These are phyloP conservation scores for Limonium bicolor DNA, from an alignment of 148 eudicot genomes.

Conservation along the genomic window DNA sequence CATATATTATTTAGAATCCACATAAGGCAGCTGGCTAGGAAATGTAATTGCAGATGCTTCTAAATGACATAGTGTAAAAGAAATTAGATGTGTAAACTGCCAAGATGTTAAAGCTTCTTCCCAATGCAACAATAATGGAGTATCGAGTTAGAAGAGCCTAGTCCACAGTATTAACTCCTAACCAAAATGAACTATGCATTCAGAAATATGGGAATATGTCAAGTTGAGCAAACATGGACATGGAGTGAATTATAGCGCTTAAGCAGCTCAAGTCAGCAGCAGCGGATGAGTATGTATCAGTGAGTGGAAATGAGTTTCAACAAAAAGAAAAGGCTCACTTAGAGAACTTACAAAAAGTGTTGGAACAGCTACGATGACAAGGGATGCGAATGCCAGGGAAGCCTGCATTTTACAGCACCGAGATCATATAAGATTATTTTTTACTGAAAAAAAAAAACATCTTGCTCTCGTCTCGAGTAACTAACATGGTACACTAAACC, in stretches of 20 bases:
- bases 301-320: neutral
- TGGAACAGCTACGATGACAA: conserved; percentile 69
- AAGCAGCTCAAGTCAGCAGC: too few relatives aligned
- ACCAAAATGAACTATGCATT: too few relatives aligned
- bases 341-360: conserved; percentile 44
- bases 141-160: too few relatives aligned
- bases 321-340: neutral
- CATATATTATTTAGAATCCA: neutral
- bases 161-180: too few relatives aligned
- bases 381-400: conserved; percentile 45
- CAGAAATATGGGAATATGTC: too few relatives aligned
- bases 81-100: neutral
- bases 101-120: too few relatives aligned
- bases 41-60: neutral
- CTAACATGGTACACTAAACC: neutral
- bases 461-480: too few relatives aligned
- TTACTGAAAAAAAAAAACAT: neutral
- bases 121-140: too few relatives aligned
- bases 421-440: neutral
- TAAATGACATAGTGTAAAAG: neutral
- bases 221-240: too few relatives aligned
- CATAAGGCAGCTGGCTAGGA: neutral
- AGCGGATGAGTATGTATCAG: too few relatives aligned
- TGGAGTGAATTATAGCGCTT: too few relatives aligned
- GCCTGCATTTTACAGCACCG: conserved; percentile 37